Conservation (phyloP, 2,329 filamentous ascomycete genomes). For the Knoxdaviesia capensis region DNA sequence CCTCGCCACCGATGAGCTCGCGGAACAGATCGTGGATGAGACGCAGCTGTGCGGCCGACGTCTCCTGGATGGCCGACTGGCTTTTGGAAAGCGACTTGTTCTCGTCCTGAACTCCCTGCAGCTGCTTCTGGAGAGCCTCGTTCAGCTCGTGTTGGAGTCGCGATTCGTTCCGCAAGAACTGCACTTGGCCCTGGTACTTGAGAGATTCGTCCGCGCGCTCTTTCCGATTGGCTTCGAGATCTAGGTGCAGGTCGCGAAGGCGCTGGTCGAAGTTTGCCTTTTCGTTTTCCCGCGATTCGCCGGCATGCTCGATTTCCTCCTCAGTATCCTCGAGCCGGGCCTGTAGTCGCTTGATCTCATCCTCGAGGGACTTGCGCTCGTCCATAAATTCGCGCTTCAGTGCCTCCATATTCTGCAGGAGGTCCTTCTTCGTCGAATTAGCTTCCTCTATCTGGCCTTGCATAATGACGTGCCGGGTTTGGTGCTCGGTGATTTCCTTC, state of each 20-base stretch:
- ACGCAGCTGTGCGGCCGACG: slow-evolving; percentile 27
- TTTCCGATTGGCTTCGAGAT: slow-evolving; percentile 44
- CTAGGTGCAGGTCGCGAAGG: slow-evolving; percentile 45
- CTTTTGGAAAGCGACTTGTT: slow-evolving; percentile 28
- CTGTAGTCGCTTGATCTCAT: slow-evolving; percentile 59
- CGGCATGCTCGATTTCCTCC: slow-evolving; percentile 72
- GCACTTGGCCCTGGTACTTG: slow-evolving; percentile 40
- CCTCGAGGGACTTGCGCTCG: slow-evolving; percentile 66
- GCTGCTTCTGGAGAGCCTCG: slow-evolving; percentile 34
- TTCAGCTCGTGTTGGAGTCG: slow-evolving; percentile 38
- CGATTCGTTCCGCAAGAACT: slow-evolving; percentile 40
- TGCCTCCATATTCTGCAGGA: slow-evolving; percentile 86
- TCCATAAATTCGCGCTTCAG: slow-evolving; percentile 73
- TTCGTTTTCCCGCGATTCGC: slow-evolving; percentile 69
- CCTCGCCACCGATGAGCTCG: slow-evolving; percentile 32
- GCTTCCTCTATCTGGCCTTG: slow-evolving; percentile 62
- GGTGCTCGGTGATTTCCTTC: slow-evolving; percentile 42
- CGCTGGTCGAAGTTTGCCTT: slow-evolving; percentile 49
- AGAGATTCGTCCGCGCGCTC: slow-evolving; percentile 35
- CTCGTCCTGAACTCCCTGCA: slow-evolving; percentile 34
- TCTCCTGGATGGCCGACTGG: slow-evolving; percentile 28
- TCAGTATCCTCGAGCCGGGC: slow-evolving; percentile 71
- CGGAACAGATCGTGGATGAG: slow-evolving; percentile 37
- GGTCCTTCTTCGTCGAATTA: slow-evolving; percentile 80
- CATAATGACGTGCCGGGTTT: slow-evolving; percentile 36